Conservation (phyloP, 1,139 yeast genomes). For the Ogataea hybrid region DNA sequence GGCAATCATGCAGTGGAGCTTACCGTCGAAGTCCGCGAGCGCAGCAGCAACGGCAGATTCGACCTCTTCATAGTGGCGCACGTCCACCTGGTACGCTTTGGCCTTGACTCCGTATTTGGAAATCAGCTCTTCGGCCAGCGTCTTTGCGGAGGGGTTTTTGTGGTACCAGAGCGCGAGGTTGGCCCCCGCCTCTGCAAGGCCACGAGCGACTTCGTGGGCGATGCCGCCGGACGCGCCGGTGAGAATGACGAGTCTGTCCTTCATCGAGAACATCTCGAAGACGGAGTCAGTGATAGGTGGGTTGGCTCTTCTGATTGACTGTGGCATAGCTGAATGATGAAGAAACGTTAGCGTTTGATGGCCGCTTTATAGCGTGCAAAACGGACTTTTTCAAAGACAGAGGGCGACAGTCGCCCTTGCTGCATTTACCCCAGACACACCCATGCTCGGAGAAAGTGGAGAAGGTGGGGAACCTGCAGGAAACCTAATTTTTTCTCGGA, state of each 20-base stretch:
- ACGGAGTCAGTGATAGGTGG: slow-evolving; percentile 22
- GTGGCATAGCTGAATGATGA: slow-evolving; percentile 4
- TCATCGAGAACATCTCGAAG: slow-evolving; percentile 58
- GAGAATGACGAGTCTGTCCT: slow-evolving; percentile 80
- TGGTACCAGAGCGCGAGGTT: slow-evolving; percentile 79
- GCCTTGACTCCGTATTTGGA: slow-evolving; percentile 42
- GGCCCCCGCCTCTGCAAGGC: slow-evolving; percentile 88
- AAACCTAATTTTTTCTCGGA: no score
- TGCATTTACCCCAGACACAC: slow-evolving; percentile 7
- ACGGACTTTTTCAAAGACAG: neutral
- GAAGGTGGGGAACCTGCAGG: neutral
- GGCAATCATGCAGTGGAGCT: slow-evolving; percentile 78
- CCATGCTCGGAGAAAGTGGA: neutral
- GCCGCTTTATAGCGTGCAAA: slow-evolving; percentile 7
- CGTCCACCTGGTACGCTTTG: slow-evolving; percentile 69
- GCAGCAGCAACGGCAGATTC: slow-evolving; percentile 54
- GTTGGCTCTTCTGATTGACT: slow-evolving; percentile 16
- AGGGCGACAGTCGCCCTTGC: slow-evolving; percentile 5
- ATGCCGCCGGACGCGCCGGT: slow-evolving; percentile 87
- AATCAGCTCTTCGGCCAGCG: slow-evolving; percentile 54
- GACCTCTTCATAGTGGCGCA: slow-evolving; percentile 56
- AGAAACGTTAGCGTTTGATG: slow-evolving; percentile 20
- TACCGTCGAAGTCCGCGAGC: slow-evolving; percentile 64
- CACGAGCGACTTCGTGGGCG: slow-evolving; percentile 79
- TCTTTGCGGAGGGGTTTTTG: slow-evolving; percentile 64